phyloP scores from a whole-genome alignment of 2,329 filamentous ascomycete species.

The Arthrinium phaeospermum region DNA sequence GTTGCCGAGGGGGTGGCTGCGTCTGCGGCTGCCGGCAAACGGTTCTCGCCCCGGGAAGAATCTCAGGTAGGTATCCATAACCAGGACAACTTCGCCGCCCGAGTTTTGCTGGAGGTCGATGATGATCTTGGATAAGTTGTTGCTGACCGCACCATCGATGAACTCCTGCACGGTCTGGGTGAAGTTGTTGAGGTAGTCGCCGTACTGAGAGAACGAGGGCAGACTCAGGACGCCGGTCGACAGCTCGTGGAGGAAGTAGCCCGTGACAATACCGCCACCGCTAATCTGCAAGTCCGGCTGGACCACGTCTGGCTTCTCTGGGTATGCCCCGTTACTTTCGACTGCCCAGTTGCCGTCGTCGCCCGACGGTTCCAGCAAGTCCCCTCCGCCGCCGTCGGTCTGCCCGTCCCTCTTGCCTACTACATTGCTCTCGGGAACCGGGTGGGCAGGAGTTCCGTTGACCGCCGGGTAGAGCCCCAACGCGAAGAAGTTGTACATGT shows the following conservation, averaged over 20 bases:
- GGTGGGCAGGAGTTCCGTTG: constrained; percentile 2
- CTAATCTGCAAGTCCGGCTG: constrained; percentile 24
- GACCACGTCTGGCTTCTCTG: constrained; percentile 24
- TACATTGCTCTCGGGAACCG: constrained; percentile 25
- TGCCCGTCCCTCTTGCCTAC: constrained; percentile 19
- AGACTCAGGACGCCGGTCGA: constrained; percentile 45
- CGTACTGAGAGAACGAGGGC: constrained; percentile 42
- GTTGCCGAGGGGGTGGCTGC: constrained; percentile 28
- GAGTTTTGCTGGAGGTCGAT: constrained; percentile 33
- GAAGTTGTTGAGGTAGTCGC: constrained; percentile 37
- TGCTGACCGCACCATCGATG: constrained; percentile 21
- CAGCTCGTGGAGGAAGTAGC: constrained; percentile 31
- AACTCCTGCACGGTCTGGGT: constrained; percentile 38
- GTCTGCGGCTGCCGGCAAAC: constrained; percentile 30
- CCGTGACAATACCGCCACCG: constrained; percentile 27
- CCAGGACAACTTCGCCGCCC: constrained; percentile 28
- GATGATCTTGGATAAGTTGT: constrained; percentile 27
- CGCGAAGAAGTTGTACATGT: constrained; percentile 52
- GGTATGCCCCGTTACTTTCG: constrained; percentile 26
- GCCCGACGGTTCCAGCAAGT: neutral
- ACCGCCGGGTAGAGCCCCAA: constrained; percentile 31
- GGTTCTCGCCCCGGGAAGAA: constrained; percentile 31
- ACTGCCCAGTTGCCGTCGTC: constrained; percentile 3
- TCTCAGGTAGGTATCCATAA: constrained; percentile 28
- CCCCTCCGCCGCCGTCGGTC: neutral